Percentiles rank a stretch among this genome's conserved stretches.
phyloP scores from a whole-genome alignment of 1,284 basidiomycete species.

The Violaceomyces palustris region DNA sequence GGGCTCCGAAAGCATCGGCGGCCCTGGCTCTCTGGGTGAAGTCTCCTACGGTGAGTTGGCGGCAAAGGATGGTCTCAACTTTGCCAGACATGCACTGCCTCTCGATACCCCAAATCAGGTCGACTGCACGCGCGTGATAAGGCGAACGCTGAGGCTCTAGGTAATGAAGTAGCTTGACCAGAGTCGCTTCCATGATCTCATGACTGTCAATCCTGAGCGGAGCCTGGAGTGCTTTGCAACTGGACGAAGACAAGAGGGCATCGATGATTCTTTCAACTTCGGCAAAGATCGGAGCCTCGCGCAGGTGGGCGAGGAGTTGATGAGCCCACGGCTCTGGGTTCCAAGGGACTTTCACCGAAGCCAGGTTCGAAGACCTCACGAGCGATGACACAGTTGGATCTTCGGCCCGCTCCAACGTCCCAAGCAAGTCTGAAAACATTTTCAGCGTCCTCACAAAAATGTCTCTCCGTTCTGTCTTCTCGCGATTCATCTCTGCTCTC shows the following conservation, averaged over 20 bases:
- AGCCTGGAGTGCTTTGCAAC: constrained; percentile 19
- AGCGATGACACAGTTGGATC: no score
- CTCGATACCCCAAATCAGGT: constrained; percentile 68
- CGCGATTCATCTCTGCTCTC: no score
- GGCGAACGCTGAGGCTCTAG: constrained; percentile 64
- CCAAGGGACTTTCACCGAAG: constrained; percentile 15
- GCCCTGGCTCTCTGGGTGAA: constrained; percentile 54
- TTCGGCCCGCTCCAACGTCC: constrained; percentile 19
- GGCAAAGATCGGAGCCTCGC: constrained; percentile 15
- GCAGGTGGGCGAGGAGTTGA: constrained; percentile 12
- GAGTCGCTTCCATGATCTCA: constrained; percentile 13
- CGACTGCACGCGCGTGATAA: constrained; percentile 77
- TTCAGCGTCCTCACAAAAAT: constrained; percentile 21
- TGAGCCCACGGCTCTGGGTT: constrained; percentile 9
- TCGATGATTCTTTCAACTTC: constrained; percentile 29
- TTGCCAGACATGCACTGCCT: constrained; percentile 12
- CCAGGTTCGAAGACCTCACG: constrained; percentile 10
- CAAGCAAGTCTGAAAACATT: constrained; percentile 24
- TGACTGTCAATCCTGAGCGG: constrained; percentile 17
- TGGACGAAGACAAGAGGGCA: constrained; percentile 27
- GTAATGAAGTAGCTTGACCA: constrained; percentile 66
- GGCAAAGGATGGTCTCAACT: constrained; percentile 22
- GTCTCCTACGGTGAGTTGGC: constrained; percentile 6
- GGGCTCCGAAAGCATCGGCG: constrained; percentile 80
- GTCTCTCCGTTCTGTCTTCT: constrained; percentile 1